Conservation (phyloP, 352 stramenopile species). For the Phytopythium mirpurense region DNA sequence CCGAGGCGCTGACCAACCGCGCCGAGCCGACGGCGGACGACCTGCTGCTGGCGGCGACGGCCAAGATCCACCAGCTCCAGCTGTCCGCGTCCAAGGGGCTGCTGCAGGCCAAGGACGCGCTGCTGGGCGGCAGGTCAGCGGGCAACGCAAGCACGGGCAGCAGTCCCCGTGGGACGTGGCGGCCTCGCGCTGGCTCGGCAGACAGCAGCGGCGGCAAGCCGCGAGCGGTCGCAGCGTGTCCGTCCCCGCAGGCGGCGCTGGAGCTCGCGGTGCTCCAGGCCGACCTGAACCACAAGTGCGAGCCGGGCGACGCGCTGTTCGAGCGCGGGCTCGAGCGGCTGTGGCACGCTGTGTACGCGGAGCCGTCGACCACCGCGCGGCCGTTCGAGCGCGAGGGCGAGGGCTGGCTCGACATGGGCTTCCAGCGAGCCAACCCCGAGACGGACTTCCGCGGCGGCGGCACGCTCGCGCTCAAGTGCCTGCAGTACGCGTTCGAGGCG, state of each 20-base stretch:
- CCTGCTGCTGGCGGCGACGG: conserved; percentile 42
- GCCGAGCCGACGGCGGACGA: conserved; percentile 61
- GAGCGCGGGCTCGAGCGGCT: conserved; percentile 55
- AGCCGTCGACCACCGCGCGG: conserved; percentile 7
- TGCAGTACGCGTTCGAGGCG: conserved; percentile 78
- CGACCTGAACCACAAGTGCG: conserved; percentile 63
- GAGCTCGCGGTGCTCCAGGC: conserved; percentile 55
- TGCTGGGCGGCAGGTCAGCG: conserved; percentile 16
- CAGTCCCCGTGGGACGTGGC: conserved; percentile 8
- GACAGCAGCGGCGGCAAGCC: conserved; percentile 1
- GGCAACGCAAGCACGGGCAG: background rate
- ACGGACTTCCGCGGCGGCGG: conserved; percentile 83
- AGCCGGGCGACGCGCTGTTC: conserved; percentile 50
- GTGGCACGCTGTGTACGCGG: conserved; percentile 55
- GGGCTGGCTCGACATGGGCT: conserved; percentile 70
- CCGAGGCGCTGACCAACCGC: conserved; percentile 47
- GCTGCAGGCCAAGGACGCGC: conserved; percentile 23
- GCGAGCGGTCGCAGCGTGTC: conserved; percentile 7
- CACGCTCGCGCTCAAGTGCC: conserved; percentile 73
- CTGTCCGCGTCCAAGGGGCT: conserved; percentile 27
- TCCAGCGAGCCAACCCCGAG: conserved; percentile 73
- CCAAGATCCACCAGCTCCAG: conserved; percentile 47
- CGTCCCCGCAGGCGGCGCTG: conserved; percentile 25
- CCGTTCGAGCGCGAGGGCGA: conserved; percentile 40
- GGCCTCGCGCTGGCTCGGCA: background rate